Evolutionary conservation across 2,329 filamentous ascomycete genomes (phyloP), one percentile per base, ranked within the genome.

Genomic region (Stagonosporopsis rhizophila): DNA sequence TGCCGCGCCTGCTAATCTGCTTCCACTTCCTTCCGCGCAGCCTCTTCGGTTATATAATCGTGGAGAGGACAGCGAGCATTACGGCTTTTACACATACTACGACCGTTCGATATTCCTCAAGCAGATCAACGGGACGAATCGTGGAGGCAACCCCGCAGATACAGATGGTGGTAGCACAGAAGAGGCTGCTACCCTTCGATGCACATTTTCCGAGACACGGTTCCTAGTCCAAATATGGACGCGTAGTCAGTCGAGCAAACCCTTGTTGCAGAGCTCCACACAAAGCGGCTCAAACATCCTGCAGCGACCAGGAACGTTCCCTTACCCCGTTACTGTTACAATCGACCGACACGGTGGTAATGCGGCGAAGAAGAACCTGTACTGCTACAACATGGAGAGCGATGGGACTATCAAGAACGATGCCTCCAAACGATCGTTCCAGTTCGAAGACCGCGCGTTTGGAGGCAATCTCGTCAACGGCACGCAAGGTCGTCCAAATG

Each of bases 81-180:
- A 96, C 75, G 92, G 91, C 2, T 97, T 97, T 78, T 97, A 96
- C 78, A 90, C 85, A 0, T 96, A 96, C 80, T 98, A 90, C 75
- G 88, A 92, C 77, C 91, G 92, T 62, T 89, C 89, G 8, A 91
- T 96, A 61, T 96, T 94, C 79, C 81, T 96, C 59, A 86, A 87
- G 65, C 87, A 86, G 15, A 78, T 85, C 55, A 82, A 83, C 60
- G 80, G 80, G 30, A 69, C 64, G 22, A 73, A 72, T 32, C 70
- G 68, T 9, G 77, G 77, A 35, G 71, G 77, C 8, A 71, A 76
- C 3, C 68, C 79, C 3, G 77, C 77, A n/a, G 82, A 84, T 58
- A 58, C 70, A 8, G 74, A 83, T 44, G 85, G 85, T 25, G 84
- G 84, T 1, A 77, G 79, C 2, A 72, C 73, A 8, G 75, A 80